Conservation (phyloP, 1,139 yeast genomes). For the Diutina sp. region DNA sequence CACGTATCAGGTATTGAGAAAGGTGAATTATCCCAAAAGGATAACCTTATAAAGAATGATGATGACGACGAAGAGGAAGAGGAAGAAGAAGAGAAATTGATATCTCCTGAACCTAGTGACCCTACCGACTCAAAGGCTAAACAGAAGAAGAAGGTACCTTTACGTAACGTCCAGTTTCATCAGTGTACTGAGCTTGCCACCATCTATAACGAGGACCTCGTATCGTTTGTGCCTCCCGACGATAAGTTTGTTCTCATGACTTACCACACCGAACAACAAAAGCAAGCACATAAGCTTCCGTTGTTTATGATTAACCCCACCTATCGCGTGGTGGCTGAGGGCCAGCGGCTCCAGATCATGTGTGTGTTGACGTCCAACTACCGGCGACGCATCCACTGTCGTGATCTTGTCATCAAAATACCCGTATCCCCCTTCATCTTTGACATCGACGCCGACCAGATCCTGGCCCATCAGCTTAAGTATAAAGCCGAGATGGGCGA, state of each 20-base stretch:
- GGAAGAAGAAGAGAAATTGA: slow-evolving; percentile 4
- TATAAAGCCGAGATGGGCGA: slow-evolving; percentile 30
- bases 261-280: slow-evolving; percentile 28
- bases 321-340: slow-evolving; percentile 13
- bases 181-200: slow-evolving; percentile 31
- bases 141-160: slow-evolving; percentile 10
- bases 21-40: neutral
- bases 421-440: slow-evolving; percentile 27
- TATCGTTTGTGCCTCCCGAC: slow-evolving; percentile 35
- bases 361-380: slow-evolving; percentile 23
- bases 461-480: slow-evolving; percentile 12
- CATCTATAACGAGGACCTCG: slow-evolving; percentile 23
- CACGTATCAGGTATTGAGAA: slow-evolving; percentile 12
- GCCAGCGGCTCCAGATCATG: slow-evolving; percentile 21
- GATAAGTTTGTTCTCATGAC: slow-evolving; percentile 28
- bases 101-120: neutral
- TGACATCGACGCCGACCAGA: slow-evolving; percentile 12
- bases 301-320: slow-evolving; percentile 25
- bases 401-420: slow-evolving; percentile 17
- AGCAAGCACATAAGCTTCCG: slow-evolving; percentile 22
- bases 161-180: slow-evolving; percentile 32
- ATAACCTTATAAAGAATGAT: neutral
- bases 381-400: slow-evolving; percentile 23
- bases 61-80: slow-evolving; percentile 4
- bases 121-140: neutral